phyloP scores from a whole-genome alignment of 306 rosid species.

The Acacia acuminata region DNA sequence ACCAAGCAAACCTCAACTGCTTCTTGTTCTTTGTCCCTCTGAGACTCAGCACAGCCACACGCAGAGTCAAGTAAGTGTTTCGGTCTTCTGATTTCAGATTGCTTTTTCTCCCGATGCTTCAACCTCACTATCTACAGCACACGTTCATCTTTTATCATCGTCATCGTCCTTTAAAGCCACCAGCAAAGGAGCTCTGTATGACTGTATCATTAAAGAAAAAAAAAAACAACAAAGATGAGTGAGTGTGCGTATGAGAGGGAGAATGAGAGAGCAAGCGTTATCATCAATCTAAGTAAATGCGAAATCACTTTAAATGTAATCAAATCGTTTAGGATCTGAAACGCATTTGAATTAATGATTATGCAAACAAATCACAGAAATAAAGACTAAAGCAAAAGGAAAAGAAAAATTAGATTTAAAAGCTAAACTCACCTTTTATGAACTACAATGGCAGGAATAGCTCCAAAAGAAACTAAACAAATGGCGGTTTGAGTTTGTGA shows the following conservation, averaged over 20 bases:
- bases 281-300: conserved; percentile 6
- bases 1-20: conserved; percentile 55
- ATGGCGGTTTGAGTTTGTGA: neutral
- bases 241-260: neutral
- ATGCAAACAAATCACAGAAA: neutral
- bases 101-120: conserved; percentile 10
- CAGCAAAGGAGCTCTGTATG: neutral
- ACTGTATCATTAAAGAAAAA: neutral
- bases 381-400: neutral
- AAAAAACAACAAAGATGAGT: neutral
- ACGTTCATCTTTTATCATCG: conserved; percentile 14
- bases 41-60: conserved; percentile 5
- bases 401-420: neutral
- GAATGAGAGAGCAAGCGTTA: neutral
- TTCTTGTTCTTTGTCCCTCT: conserved; percentile 20
- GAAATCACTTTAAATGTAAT: neutral
- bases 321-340: conserved; percentile 27
- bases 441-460: conserved; percentile 19
- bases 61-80: conserved; percentile 10
- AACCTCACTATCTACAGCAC: neutral
- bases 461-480: neutral
- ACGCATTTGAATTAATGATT: conserved; percentile 21
- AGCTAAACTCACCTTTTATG: conserved; percentile 14
- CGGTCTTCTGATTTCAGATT: conserved; percentile 6
- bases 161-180: neutral